phyloP scores from a whole-genome alignment of 495 filamentous ascomycete species.

The Xanthoparmelia taractica region DNA sequence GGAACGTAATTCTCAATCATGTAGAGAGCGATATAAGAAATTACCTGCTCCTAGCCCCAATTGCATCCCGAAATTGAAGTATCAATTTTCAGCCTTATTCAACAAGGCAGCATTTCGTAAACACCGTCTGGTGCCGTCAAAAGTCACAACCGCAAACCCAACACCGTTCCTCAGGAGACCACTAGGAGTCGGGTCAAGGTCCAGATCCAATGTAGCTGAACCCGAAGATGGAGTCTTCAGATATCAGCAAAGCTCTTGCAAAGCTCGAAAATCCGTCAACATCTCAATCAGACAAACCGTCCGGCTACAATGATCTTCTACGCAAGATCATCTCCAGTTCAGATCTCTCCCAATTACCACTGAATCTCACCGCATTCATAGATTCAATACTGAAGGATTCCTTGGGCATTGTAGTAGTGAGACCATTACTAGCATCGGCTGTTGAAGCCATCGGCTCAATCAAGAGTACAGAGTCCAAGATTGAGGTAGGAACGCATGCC shows the following conservation, averaged over 20 bases:
- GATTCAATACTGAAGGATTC: constrained; percentile 59
- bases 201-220: neutral
- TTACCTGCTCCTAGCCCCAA: neutral
- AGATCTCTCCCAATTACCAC: constrained; percentile 45
- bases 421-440: constrained; percentile 62
- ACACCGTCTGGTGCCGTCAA: too few relatives aligned
- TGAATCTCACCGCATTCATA: constrained; percentile 61
- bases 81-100: too few relatives aligned
- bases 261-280: constrained; percentile 46
- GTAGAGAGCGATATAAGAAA: neutral
- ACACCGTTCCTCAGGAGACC: neutral
- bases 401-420: constrained; percentile 66
- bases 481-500: constrained; percentile 62
- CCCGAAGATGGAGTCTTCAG: constrained; percentile 48
- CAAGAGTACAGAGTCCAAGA: constrained; percentile 49
- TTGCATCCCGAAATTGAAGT: too few relatives aligned
- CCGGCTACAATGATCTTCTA: constrained; percentile 62
- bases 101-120: too few relatives aligned
- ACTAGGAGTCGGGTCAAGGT: neutral
- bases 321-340: constrained; percentile 51
- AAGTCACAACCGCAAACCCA: neutral
- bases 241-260: constrained; percentile 48
- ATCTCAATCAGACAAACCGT: constrained; percentile 46
- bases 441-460: constrained; percentile 52
- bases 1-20: neutral